Conservation (phyloP, 2,329 filamentous ascomycete species). For the Scedosporium dehoogii region DNA sequence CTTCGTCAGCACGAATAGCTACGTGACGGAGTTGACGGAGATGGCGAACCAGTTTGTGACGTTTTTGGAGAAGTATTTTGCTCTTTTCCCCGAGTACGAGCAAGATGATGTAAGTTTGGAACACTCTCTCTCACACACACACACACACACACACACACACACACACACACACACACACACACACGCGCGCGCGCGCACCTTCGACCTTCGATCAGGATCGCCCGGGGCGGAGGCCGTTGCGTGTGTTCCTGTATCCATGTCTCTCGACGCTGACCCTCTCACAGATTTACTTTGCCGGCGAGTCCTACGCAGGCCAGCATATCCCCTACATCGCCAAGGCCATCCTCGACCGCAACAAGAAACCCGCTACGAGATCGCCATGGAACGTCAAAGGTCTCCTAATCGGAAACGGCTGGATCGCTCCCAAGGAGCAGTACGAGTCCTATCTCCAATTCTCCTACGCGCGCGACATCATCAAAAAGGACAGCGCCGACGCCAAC, state of each 20-base stretch:
- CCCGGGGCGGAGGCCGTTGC: not conserved
- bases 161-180: not conserved
- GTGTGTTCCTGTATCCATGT: not conserved
- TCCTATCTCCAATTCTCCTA: slow-evolving; percentile 77
- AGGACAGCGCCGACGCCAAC: slow-evolving; percentile 53
- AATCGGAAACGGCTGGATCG: slow-evolving; percentile 98
- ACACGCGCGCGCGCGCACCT: no score
- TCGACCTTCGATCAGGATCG: not conserved
- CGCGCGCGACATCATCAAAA: slow-evolving; percentile 60
- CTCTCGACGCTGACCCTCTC: slow-evolving; percentile 11
- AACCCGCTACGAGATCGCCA: slow-evolving; percentile 21
- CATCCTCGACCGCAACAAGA: slow-evolving; percentile 78
- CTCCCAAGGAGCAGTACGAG: slow-evolving; percentile 80
- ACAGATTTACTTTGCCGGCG: slow-evolving; percentile 86
- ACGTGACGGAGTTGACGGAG: slow-evolving; percentile 71
- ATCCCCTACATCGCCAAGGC: slow-evolving; percentile 94
- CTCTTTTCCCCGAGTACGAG: slow-evolving; percentile 82
- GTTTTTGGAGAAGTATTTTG: slow-evolving; percentile 89
- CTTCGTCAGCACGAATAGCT: slow-evolving; percentile 85
- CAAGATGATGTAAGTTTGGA: slow-evolving; percentile 63
- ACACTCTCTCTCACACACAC: not conserved
- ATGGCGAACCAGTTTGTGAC: slow-evolving; percentile 83
- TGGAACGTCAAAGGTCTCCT: slow-evolving; percentile 82
- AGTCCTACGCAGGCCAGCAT: slow-evolving; percentile 90
- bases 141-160: not conserved